Percentiles rank a stretch among this genome's conserved stretches.
Conservation (phyloP, 768 basidiomycete genomes). For the Naganishia vishniacii region DNA sequence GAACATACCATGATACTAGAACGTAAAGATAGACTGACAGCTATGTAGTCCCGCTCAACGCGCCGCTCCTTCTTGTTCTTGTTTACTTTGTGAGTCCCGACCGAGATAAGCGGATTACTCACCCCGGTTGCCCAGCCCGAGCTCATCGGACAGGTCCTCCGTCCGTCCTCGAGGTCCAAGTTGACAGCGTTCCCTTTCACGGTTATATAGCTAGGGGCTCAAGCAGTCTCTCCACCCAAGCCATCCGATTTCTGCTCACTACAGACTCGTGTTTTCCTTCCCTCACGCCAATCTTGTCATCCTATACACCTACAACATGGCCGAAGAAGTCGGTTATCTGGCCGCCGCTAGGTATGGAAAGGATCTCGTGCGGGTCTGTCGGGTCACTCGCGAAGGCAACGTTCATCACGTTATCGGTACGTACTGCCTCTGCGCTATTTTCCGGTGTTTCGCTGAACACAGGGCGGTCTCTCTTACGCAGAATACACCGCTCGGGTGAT, state of each 20-base stretch:
- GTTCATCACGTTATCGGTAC: constrained; percentile 37
- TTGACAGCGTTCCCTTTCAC: neutral
- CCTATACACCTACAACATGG: constrained; percentile 6
- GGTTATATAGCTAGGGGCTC: neutral
- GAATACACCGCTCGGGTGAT: constrained; percentile 78
- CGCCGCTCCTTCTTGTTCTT: neutral
- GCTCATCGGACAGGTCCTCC: neutral
- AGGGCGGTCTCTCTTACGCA: neutral
- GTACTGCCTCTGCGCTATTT: neutral
- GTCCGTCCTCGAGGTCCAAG: too few relatives aligned
- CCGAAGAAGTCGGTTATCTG: constrained; percentile 35
- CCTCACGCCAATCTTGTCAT: neutral
- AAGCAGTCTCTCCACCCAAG: neutral
- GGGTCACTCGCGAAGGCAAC: constrained; percentile 63
- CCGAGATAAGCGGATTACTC: constrained; percentile 17
- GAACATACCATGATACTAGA: too few relatives aligned
- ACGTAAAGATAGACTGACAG: neutral
- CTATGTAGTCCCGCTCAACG: neutral
- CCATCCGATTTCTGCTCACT: too few relatives aligned
- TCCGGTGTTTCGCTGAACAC: neutral
- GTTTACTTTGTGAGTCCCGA: constrained; percentile 5
- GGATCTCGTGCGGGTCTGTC: constrained; percentile 76
- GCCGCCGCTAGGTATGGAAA: constrained; percentile 58
- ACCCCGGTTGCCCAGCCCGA: neutral
- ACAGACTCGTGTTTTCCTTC: neutral